These are phyloP conservation scores for Saccharomycopsis sp. DNA, from an alignment of 805 yeast species.

Conservation along the genomic window DNA sequence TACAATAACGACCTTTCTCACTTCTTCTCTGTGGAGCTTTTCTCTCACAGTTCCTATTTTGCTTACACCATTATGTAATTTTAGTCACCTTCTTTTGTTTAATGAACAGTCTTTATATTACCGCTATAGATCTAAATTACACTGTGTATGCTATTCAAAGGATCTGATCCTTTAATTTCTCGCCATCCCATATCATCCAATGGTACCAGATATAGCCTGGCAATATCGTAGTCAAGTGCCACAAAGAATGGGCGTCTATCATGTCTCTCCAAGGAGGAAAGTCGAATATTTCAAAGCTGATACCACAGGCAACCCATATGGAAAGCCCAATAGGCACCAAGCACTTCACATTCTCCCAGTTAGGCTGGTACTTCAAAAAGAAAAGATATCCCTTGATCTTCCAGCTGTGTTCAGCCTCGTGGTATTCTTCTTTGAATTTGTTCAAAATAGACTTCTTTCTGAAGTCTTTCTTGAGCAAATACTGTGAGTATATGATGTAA, in stretches of 20 bases:
- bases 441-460: slow-evolving; percentile 14
- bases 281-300: slow-evolving; percentile 88
- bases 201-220: slow-evolving; percentile 37
- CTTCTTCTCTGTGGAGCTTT: too few species aligned
- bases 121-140: too few species aligned
- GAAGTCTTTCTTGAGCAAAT: slow-evolving; percentile 16
- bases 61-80: too few species aligned
- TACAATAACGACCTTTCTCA: not conserved
- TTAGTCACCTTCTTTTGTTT: not conserved
- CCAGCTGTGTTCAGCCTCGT: not conserved
- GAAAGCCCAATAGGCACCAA: slow-evolving; percentile 34
- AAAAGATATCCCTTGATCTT: slow-evolving; percentile 4
- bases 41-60: too few species aligned
- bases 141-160: slow-evolving; percentile 1
- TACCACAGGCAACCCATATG: slow-evolving; percentile 57
- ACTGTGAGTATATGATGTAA: slow-evolving; percentile 23
- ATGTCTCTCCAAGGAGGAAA: slow-evolving; percentile 66
- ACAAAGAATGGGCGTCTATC: slow-evolving; percentile 85
- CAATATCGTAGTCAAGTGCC: slow-evolving; percentile 86
- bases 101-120: too few species aligned
- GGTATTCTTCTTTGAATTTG: slow-evolving; percentile 6
- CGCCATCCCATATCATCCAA: slow-evolving; percentile 22
- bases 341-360: slow-evolving; percentile 18
- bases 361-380: slow-evolving; percentile 17
- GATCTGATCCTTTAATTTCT: slow-evolving; percentile 15